Base-by-base conservation (phyloP, 2,329 filamentous ascomycete genomes). In the Diaporthe ilicicola region DNA sequence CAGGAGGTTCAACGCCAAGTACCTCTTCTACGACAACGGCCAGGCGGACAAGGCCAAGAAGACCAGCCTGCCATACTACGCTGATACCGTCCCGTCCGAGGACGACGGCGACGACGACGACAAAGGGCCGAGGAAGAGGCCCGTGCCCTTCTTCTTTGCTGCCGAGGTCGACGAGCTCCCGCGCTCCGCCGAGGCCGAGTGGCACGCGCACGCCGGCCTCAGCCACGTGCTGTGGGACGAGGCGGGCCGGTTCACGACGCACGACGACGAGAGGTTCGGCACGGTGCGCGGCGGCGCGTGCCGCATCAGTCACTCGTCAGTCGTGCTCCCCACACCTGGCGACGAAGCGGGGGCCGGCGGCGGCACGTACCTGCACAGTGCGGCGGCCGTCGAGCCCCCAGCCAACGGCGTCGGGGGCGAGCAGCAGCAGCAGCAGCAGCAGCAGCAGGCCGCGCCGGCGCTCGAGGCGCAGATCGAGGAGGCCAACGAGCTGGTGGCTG, bases 121-220 rank as follows among this genome's bases (percentile, higher is more conserved):
- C n/a, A 68, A 72, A 70, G 73, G 59, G 62, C 76, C 74, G 71
- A 48, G 17, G 75, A 78, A 51, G 74, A 77, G 67, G 3, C 80
- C 77, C 24, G 75, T 87, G 2, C 91, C 94, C 1, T 92, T 92
- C 0, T 87, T 95, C 75, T 92, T 96, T 77, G 88, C 92, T 0
- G 91, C 90, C 1, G 90, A 96, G 77, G 92, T 98, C 1, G 87
- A 91, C 53, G 88, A 91, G 74, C 85, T 99, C 15, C 96, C 96
- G 1, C 88, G 93, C 24, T 85, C 84, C 19, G 92, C 92, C 34
- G 85, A 86, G 46, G 89, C 98, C 13, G 96, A 99, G 83, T 99
- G 95, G 95, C 92, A 93, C 75, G 91, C 87, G 1, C 88, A 92
- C 70, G 78, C 89, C 3, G 93, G 93, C 0, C 80, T 92, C 8